phyloP scores from a whole-genome alignment of 2,329 filamentous ascomycete genomes.

The Cryoendolithus antarcticus region DNA sequence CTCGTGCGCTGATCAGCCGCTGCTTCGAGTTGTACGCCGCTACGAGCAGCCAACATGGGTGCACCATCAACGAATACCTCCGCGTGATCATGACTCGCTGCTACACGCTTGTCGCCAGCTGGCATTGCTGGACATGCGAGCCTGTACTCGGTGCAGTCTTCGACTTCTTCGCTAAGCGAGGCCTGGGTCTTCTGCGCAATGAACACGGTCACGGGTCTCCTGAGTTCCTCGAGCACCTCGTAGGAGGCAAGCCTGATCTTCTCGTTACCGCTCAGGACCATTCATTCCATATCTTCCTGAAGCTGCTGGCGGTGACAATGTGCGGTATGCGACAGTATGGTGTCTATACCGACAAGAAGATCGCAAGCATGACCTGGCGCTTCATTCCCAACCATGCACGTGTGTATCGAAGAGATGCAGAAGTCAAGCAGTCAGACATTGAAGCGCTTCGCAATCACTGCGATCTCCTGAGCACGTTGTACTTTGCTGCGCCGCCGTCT shows the following conservation, averaged over 20 bases:
- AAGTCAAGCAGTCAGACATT: conserved; percentile 40
- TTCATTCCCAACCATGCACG: conserved; percentile 49
- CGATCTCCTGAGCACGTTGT: conserved; percentile 47
- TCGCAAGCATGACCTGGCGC: conserved; percentile 44
- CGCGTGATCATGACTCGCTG: conserved; percentile 40
- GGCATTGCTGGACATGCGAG: conserved; percentile 48
- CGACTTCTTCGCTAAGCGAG: conserved; percentile 47
- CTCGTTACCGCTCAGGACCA: conserved; percentile 36
- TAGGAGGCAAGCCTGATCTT: conserved; percentile 24
- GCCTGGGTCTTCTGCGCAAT: conserved; percentile 37
- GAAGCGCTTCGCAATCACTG: conserved; percentile 50
- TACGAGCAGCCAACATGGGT: conserved; percentile 27
- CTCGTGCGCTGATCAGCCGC: conserved; percentile 34
- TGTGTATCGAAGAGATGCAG: conserved; percentile 46
- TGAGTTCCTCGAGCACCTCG: conserved; percentile 39
- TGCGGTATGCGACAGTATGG: conserved; percentile 29
- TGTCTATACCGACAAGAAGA: conserved; percentile 39
- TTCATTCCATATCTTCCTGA: conserved; percentile 48
- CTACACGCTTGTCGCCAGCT: conserved; percentile 39
- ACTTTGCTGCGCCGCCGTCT: conserved; percentile 42
- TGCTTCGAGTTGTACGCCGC: conserved; percentile 36
- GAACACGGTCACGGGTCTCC: conserved; percentile 43
- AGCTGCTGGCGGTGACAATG: conserved; percentile 41
- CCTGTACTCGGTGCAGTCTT: conserved; percentile 40
- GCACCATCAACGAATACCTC: conserved; percentile 44